Percentiles rank a stretch among this genome's conserved stretches.
Conservation (phyloP, 495 filamentous ascomycete genomes). For the Cairneyella variabilis region DNA sequence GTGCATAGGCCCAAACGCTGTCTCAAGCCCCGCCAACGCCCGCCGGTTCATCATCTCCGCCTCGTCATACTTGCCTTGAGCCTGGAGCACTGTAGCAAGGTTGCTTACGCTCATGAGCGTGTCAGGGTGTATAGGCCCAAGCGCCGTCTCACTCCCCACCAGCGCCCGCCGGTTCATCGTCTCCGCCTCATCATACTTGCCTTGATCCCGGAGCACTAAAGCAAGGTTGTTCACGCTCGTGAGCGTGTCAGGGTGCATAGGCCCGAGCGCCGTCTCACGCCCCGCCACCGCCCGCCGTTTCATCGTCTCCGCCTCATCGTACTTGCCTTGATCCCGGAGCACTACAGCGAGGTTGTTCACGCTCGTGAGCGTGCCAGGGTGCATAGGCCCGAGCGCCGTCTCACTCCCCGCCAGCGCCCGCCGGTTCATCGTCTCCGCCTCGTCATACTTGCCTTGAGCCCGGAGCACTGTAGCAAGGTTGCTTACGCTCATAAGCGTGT, state of each 20-base stretch:
- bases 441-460: constrained; percentile 30
- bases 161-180: not conserved
- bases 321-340: constrained; percentile 1
- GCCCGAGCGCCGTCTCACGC: constrained; percentile 2
- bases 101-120: constrained; percentile 25
- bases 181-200: constrained; percentile 5
- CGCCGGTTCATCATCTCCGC: too few relatives aligned
- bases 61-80: constrained; percentile 30
- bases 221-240: constrained; percentile 4
- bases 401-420: constrained; percentile 20
- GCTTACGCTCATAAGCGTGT: constrained; percentile 5
- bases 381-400: not conserved
- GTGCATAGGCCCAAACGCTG: too few relatives aligned
- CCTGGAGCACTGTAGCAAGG: constrained; percentile 22
- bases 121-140: constrained; percentile 26
- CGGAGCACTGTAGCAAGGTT: constrained; percentile 21
- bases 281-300: constrained; percentile 2
- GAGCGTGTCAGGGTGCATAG: constrained; percentile 1
- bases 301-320: constrained; percentile 11
- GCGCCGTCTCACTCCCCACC: constrained; percentile 15
- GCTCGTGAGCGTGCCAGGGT: constrained; percentile 3
- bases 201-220: not conserved
- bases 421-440: constrained; percentile 26
- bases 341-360: not conserved
- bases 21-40: too few relatives aligned